phyloP scores from a whole-genome alignment of 306 rosid species.

The Vigna angularis region DNA sequence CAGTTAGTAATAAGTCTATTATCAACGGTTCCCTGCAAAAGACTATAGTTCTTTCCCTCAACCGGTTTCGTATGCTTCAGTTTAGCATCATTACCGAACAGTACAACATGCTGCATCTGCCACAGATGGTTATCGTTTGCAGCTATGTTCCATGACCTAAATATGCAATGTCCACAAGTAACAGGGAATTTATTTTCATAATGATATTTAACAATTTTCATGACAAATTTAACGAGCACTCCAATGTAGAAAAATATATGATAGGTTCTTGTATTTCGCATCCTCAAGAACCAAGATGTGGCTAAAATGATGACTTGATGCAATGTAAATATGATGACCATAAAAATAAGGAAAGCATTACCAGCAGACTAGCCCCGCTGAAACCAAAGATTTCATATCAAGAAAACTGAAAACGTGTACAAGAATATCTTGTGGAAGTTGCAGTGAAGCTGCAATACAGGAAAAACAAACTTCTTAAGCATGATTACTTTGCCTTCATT shows the following conservation, averaged over 20 bases:
- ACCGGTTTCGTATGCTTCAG: constrained; percentile 33
- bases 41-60: constrained; percentile 39
- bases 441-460: constrained; percentile 57
- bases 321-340: constrained; percentile 22
- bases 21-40: constrained; percentile 37
- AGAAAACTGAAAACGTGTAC: constrained; percentile 72
- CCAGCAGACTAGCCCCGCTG: constrained; percentile 72
- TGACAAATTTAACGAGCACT: constrained; percentile 18
- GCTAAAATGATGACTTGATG: constrained; percentile 35
- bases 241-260: constrained; percentile 4
- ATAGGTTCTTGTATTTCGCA: background rate
- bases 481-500: constrained; percentile 19
- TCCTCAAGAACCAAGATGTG: constrained; percentile 15
- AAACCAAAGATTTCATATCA: constrained; percentile 71
- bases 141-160: constrained; percentile 87
- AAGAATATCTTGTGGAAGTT: constrained; percentile 77
- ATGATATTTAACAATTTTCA: constrained; percentile 17
- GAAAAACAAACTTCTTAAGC: constrained; percentile 14
- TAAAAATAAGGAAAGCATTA: constrained; percentile 45
- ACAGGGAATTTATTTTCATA: constrained; percentile 10
- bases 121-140: constrained; percentile 77
- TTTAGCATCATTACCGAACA: constrained; percentile 53
- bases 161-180: constrained; percentile 45
- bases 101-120: constrained; percentile 62
- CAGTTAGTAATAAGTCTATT: constrained; percentile 51